Conservation (phyloP, 305 asterid genomes). For the Coffea humblotiana region DNA sequence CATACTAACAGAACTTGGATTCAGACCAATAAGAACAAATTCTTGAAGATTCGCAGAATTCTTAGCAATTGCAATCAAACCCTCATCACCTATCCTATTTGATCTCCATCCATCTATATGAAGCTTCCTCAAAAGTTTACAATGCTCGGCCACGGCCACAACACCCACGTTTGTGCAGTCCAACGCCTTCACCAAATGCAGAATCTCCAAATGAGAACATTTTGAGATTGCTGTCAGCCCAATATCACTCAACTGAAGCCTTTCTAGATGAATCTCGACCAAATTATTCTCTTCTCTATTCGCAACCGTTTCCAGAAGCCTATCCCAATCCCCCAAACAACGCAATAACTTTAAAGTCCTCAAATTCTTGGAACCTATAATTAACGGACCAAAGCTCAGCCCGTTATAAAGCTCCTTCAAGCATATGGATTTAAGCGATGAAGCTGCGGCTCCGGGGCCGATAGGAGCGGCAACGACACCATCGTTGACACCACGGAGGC, state of each 20-base stretch:
- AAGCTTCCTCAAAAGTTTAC: constrained; percentile 38
- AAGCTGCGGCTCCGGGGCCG: constrained; percentile 30
- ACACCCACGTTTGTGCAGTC: constrained; percentile 37
- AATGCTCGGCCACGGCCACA: constrained; percentile 30
- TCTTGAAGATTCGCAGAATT: constrained; percentile 32
- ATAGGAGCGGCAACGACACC: constrained; percentile 26
- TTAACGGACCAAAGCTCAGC: constrained; percentile 39
- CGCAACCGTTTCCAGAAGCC: constrained; percentile 28
- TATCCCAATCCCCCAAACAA: constrained; percentile 43
- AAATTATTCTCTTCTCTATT: constrained; percentile 19
- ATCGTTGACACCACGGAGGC: constrained; percentile 32
- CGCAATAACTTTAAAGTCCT: constrained; percentile 34
- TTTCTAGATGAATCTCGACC: constrained; percentile 38
- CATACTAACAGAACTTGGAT: constrained; percentile 28
- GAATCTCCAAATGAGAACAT: constrained; percentile 27
- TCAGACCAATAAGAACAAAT: constrained; percentile 39
- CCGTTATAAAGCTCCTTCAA: constrained; percentile 43
- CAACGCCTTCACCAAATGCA: constrained; percentile 36
- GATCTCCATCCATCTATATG: constrained; percentile 44
- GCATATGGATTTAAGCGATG: constrained; percentile 31
- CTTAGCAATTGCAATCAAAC: constrained; percentile 30
- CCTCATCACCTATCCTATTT: constrained; percentile 39
- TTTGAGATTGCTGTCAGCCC: constrained; percentile 32
- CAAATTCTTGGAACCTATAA: constrained; percentile 31
- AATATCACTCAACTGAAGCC: constrained; percentile 38